Evolutionary conservation across 139 green algal genomes (phyloP).

Genomic region (Chlorella sorokiniana): DNA sequence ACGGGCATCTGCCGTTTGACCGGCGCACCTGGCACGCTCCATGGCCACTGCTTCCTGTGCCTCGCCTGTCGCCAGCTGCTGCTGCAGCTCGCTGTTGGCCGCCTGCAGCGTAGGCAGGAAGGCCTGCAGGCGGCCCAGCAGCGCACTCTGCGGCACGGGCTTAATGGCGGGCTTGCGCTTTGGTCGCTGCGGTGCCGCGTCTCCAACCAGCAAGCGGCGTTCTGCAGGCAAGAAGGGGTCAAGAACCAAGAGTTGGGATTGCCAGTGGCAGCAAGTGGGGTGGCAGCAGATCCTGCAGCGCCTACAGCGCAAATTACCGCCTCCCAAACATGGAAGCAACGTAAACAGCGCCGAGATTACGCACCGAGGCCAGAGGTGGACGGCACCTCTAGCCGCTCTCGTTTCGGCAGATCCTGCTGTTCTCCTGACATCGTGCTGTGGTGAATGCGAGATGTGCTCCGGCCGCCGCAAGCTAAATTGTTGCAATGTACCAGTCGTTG

Average conservation of each 20-base stretch:
- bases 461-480: too few species aligned
- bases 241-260: not conserved
- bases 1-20: not conserved
- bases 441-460: not conserved
- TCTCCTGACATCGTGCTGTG: not conserved
- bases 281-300: not conserved
- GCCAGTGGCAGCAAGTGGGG: not conserved
- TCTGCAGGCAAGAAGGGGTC: not conserved
- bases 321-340: not conserved
- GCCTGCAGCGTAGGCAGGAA: constrained; percentile 48
- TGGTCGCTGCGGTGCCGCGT: not conserved
- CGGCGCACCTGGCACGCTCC: constrained; percentile 26
- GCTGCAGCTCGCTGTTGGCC: constrained; percentile 39
- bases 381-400: constrained; percentile 26
- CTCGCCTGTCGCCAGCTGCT: constrained; percentile 6
- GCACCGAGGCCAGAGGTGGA: not conserved
- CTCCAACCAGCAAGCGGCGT: constrained; percentile 13
- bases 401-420: not conserved
- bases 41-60: constrained; percentile 7
- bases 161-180: constrained; percentile 22
- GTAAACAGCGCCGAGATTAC: not conserved
- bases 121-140: constrained; percentile 42
- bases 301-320: not conserved
- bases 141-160: constrained; percentile 10
- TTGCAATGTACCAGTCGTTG: too few species aligned